These are phyloP conservation scores for Serpula lacrymans DNA, from an alignment of 768 basidiomycete genomes.

Conservation along the genomic window DNA sequence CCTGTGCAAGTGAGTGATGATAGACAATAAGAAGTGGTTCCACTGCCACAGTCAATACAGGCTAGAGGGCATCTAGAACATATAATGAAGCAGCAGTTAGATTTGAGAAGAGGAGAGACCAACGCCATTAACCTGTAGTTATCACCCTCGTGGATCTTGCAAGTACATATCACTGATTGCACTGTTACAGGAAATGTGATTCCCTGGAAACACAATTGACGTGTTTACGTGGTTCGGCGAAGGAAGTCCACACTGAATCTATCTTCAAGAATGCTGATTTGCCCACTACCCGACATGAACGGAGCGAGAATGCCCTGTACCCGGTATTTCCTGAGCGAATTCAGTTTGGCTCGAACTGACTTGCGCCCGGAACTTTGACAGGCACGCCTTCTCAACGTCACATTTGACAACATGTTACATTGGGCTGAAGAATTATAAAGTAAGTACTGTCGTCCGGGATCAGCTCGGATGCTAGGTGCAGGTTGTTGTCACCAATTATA, in stretches of 20 bases:
- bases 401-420: too few relatives aligned
- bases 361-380: too few relatives aligned
- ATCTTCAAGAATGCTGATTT: slow-evolving; percentile 1
- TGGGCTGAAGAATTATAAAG: too few relatives aligned
- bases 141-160: background rate
- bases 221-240: slow-evolving; percentile 39
- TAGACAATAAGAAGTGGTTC: background rate
- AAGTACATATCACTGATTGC: background rate
- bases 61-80: slow-evolving; percentile 77
- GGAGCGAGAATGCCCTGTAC: too few relatives aligned
- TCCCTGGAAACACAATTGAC: slow-evolving; percentile 59
- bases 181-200: slow-evolving; percentile 61
- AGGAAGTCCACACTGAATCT: slow-evolving; percentile 4
- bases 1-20: slow-evolving; percentile 68
- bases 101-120: slow-evolving; percentile 72
- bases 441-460: too few relatives aligned
- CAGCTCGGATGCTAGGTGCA: too few relatives aligned
- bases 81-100: slow-evolving; percentile 79
- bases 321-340: too few relatives aligned
- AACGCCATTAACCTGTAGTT: slow-evolving; percentile 63
- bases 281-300: too few relatives aligned
- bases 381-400: too few relatives aligned
- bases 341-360: too few relatives aligned
- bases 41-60: slow-evolving; percentile 30
- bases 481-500: too few relatives aligned